Base-by-base conservation (phyloP, 2,329 filamentous ascomycete genomes). In the Geosmithia flava region DNA sequence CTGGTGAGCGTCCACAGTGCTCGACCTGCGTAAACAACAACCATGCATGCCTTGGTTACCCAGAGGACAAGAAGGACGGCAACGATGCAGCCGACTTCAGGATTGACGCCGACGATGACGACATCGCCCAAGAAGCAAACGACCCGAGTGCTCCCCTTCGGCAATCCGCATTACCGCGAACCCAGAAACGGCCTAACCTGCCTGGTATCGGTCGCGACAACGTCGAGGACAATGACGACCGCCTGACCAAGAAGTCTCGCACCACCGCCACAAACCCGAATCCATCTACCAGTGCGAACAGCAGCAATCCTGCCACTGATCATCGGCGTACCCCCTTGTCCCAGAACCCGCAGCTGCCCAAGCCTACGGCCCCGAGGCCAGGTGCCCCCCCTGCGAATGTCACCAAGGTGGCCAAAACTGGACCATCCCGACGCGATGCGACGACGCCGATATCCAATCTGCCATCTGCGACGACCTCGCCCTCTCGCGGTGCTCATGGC, bases 11-110 rank as follows among this genome's bases (percentile, higher is more conserved):
- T 52, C 84, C 84, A 49, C 67, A 74, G 19, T 87, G 84, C 64
- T 82, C 81, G 50, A 87, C 84, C 11, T 88, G 84, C 56, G 73
- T 76, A 50, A 83, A 84, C 55, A 85, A 85, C 58, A 80, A 81
- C 10, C 83, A 87, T 57, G 66, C 68, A 16, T 88, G 84, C 60
- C 64, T 83, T 39, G 83, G 84, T 30, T 87, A 87, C 57, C 74
- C 70, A 17, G 80, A 82, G 50, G 58, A 68, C 45, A 74, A 75
- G 49, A 73, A 68, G 57, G 72, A 71, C 44, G 59, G 53, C 33
- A 52, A 49, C 27, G 62, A 59, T 13, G 48, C 23, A 41, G 41
- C 47, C 41, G 53, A 55, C 20, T 47, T 39, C 20, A 52, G 45
- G 27, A 46, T 53, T 41, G 58, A 59, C 42, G 49, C 55, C 11